phyloP scores from a whole-genome alignment of 768 basidiomycete species.

The Gyrodon lividus region DNA sequence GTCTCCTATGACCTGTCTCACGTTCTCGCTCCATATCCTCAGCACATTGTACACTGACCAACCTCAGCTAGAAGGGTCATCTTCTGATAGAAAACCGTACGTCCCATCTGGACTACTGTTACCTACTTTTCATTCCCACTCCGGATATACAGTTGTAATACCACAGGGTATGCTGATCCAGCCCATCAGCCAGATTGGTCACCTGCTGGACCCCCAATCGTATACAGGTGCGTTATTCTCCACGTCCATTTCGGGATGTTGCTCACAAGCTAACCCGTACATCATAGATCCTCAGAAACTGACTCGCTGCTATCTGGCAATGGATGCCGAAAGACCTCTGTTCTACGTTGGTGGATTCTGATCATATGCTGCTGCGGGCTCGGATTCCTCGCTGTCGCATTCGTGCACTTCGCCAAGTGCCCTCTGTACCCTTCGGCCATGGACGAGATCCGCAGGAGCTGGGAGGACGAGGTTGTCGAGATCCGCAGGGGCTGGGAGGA shows the following conservation, averaged over 20 bases:
- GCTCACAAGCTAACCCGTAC: neutral
- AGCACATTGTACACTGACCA: neutral
- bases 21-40: neutral
- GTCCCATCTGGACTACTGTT: neutral
- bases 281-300: neutral
- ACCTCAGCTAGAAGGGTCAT: neutral
- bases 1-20: neutral
- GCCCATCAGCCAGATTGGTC: neutral
- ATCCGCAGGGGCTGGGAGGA: slow-evolving; percentile 8
- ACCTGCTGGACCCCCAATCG: neutral
- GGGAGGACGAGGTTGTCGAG: slow-evolving; percentile 3
- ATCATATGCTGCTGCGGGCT: neutral
- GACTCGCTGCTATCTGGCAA: neutral
- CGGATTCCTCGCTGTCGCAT: neutral
- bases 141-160: neutral
- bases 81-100: too few relatives aligned
- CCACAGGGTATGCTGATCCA: neutral
- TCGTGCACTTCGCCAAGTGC: slow-evolving; percentile 5
- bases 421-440: slow-evolving; percentile 5
- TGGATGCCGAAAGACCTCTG: neutral
- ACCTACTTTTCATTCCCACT: too few relatives aligned
- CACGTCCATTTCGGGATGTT: neutral
- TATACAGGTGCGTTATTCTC: neutral
- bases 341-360: neutral
- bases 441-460: slow-evolving; percentile 1